phyloP scores from a whole-genome alignment of 2,329 filamentous ascomycete species.

The Beauveria australis region DNA sequence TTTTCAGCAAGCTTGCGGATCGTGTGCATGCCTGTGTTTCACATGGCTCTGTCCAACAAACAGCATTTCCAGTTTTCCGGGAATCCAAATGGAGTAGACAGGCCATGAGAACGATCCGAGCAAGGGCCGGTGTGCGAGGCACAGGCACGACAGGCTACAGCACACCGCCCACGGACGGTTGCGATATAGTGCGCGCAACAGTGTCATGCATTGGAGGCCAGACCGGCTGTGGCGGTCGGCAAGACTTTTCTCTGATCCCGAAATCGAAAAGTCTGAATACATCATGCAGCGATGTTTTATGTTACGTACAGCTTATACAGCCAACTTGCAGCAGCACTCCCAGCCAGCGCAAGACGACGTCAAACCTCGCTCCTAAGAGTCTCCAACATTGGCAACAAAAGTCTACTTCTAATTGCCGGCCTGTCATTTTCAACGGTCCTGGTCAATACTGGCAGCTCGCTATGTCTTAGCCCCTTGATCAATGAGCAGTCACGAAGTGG shows the following conservation, averaged over 20 bases:
- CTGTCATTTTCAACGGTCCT: conserved; percentile 5
- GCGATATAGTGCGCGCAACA: neutral
- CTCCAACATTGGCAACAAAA: neutral
- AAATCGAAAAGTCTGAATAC: neutral
- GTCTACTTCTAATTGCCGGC: neutral
- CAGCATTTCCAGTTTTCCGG: neutral
- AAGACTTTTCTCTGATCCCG: neutral
- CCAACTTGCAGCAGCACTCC: neutral
- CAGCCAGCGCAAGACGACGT: neutral
- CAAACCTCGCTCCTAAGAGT: neutral
- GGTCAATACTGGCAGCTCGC: neutral
- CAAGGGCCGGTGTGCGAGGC: neutral
- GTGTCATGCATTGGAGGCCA: neutral
- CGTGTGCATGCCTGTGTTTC: neutral
- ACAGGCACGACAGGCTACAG: neutral
- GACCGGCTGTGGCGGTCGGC: neutral
- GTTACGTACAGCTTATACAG: neutral
- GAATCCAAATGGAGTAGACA: neutral
- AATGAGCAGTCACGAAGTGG: neutral
- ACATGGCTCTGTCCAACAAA: neutral
- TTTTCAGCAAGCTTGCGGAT: neutral
- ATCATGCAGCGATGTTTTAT: neutral
- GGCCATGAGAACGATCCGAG: neutral
- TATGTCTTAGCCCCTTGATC: neutral
- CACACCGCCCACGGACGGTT: neutral